Conservation (phyloP, 2,329 filamentous ascomycete species). For the Fusarium paranaense region DNA sequence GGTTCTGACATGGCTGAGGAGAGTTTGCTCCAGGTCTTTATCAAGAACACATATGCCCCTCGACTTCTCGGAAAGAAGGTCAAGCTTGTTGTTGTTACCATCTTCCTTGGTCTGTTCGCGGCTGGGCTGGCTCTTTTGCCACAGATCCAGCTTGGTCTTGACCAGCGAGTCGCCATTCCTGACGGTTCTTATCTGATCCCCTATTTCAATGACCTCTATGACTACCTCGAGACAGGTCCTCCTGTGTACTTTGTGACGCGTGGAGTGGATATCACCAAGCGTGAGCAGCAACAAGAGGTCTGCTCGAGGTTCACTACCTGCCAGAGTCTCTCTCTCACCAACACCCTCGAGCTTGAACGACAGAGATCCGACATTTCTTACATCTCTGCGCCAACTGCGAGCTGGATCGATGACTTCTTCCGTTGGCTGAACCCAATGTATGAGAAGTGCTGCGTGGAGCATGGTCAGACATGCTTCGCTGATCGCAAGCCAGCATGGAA, state of each 20-base stretch:
- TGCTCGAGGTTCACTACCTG: conserved; percentile 94
- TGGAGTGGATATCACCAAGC: conserved; percentile 80
- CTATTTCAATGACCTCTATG: conserved; percentile 96
- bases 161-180: conserved; percentile 94
- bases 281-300: conserved; percentile 82
- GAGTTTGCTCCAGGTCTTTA: conserved; percentile 84
- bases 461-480: conserved; percentile 81
- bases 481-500: conserved; percentile 87
- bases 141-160: conserved; percentile 85
- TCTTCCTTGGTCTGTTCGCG: conserved; percentile 90
- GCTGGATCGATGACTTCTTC: conserved; percentile 97
- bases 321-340: conserved; percentile 83
- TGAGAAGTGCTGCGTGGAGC: conserved; percentile 78
- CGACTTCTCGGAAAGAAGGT: conserved; percentile 81
- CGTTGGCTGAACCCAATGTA: conserved; percentile 91
- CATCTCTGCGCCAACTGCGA: conserved; percentile 88
- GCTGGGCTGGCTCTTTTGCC: conserved; percentile 88
- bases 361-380: conserved; percentile 90
- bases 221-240: conserved; percentile 90
- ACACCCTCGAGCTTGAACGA: conserved; percentile 92
- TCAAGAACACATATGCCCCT: conserved; percentile 90
- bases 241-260: conserved; percentile 96
- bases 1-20: conserved; percentile 85
- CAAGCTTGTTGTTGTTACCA: conserved; percentile 79
- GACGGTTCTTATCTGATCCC: conserved; percentile 94